These are phyloP conservation scores for Cucurbita argyrosperma DNA, from an alignment of 306 rosid species.

Conservation along the genomic window DNA sequence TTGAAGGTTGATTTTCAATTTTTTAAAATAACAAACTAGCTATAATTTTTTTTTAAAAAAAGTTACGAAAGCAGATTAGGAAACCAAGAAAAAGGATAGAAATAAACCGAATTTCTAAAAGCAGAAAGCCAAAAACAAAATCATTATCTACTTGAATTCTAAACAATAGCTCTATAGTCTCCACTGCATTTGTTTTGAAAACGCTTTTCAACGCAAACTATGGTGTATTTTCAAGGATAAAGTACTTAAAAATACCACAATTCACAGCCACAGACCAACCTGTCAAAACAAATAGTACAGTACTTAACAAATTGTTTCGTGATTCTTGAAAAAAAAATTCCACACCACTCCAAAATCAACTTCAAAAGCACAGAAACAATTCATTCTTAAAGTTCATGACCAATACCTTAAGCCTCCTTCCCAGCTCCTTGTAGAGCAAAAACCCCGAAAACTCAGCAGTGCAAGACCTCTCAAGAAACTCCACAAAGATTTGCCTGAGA, in stretches of 20 bases:
- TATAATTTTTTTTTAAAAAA: no score
- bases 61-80: no score
- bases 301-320: background rate
- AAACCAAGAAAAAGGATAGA: no score
- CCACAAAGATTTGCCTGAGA: constrained; percentile 86
- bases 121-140: no score
- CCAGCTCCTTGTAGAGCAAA: constrained; percentile 94
- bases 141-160: background rate
- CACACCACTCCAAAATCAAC: background rate
- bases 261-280: background rate
- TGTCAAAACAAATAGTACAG: background rate
- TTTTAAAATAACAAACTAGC: no score
- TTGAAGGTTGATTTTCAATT: no score
- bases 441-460: constrained; percentile 99
- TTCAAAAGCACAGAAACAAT: background rate
- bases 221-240: background rate
- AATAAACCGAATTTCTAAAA: no score
- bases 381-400: background rate
- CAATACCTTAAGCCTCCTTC: constrained; percentile 87
- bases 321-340: background rate
- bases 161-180: background rate
- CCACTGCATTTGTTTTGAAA: background rate
- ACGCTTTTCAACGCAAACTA: background rate
- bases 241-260: background rate
- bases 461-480: constrained; percentile 94